Evolutionary conservation across 192 early-diverging fungal species (phyloP).

Genomic region (Endogone sp.): DNA sequence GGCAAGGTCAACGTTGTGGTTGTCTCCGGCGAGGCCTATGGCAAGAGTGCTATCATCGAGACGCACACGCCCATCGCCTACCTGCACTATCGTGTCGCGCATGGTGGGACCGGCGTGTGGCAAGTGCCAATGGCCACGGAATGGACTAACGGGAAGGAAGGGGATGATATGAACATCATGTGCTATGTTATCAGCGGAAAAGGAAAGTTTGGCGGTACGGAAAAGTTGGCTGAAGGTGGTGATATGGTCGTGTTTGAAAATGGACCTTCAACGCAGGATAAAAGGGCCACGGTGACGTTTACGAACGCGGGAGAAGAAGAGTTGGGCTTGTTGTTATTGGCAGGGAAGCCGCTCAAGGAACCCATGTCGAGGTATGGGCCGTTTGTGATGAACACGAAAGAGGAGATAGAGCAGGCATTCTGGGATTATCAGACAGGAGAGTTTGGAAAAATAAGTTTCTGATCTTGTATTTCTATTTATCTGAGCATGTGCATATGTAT

Average conservation of each 20-base stretch:
- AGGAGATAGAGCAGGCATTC: constrained; percentile 39
- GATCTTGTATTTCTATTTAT: no score
- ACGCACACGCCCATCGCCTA: constrained; percentile 27
- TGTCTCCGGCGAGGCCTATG: constrained; percentile 31
- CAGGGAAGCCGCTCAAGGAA: constrained; percentile 46
- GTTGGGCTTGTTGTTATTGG: constrained; percentile 35
- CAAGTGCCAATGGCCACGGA: no score
- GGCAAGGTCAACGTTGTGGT: constrained; percentile 14
- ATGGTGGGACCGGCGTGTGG: no score
- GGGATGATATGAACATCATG: constrained; percentile 14
- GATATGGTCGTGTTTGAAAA: constrained; percentile 16
- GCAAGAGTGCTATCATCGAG: constrained; percentile 14
- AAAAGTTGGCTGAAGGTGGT: constrained; percentile 12
- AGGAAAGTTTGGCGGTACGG: constrained; percentile 20
- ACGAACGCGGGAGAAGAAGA: constrained; percentile 27
- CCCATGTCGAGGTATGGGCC: constrained; percentile 56
- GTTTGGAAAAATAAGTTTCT: no score
- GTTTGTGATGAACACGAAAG: constrained; percentile 63
- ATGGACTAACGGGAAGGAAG: no score
- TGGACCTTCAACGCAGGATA: constrained; percentile 18
- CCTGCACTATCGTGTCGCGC: constrained; percentile 17
- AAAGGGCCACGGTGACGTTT: constrained; percentile 15
- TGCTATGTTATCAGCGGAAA: constrained; percentile 26
- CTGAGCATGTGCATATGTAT: no score
- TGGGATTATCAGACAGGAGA: no score